Conservation (phyloP, 352 stramenopile species). For the Pythium brachiatum region DNA sequence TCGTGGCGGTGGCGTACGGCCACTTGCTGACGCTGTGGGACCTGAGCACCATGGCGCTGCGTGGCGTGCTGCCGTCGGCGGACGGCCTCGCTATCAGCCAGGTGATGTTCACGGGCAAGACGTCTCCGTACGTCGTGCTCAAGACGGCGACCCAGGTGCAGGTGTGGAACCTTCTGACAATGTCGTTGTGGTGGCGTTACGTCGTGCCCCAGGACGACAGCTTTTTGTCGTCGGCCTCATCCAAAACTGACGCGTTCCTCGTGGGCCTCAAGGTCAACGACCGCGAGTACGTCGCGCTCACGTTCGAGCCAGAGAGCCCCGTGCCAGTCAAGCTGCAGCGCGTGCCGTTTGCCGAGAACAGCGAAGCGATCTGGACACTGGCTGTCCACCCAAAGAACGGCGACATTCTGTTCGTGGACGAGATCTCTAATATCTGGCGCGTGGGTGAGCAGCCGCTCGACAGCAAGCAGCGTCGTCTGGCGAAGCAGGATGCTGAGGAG, state of each 20-base stretch:
- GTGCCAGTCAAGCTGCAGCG: slow-evolving; percentile 48
- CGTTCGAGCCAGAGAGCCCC: slow-evolving; percentile 45
- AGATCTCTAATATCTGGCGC: slow-evolving; percentile 55
- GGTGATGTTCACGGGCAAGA: slow-evolving; percentile 57
- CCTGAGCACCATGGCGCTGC: slow-evolving; percentile 64
- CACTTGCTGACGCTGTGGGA: slow-evolving; percentile 86
- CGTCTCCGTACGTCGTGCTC: slow-evolving; percentile 62
- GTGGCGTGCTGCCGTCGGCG: slow-evolving; percentile 65
- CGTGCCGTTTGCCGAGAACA: slow-evolving; percentile 30
- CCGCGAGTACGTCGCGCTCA: slow-evolving; percentile 45
- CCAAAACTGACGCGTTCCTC: slow-evolving; percentile 45
- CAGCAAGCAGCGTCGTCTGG: slow-evolving; percentile 35
- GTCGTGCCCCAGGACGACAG: slow-evolving; percentile 37
- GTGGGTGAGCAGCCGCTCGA: slow-evolving; percentile 45
- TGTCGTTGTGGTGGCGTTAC: slow-evolving; percentile 74
- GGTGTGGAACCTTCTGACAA: slow-evolving; percentile 71
- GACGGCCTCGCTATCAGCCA: slow-evolving; percentile 52
- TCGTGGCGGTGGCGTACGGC: slow-evolving; percentile 82
- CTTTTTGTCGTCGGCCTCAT: slow-evolving; percentile 31
- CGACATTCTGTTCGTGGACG: slow-evolving; percentile 60
- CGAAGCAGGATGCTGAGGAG: slow-evolving; percentile 29
- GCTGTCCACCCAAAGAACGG: slow-evolving; percentile 54
- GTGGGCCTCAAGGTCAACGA: slow-evolving; percentile 36
- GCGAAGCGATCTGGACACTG: slow-evolving; percentile 47
- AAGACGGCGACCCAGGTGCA: slow-evolving; percentile 58